Evolutionary conservation across 177 flowering plant genomes (phyloP), one percentile per base, ranked within the genome.

Genomic region (Vitis hybrid): DNA sequence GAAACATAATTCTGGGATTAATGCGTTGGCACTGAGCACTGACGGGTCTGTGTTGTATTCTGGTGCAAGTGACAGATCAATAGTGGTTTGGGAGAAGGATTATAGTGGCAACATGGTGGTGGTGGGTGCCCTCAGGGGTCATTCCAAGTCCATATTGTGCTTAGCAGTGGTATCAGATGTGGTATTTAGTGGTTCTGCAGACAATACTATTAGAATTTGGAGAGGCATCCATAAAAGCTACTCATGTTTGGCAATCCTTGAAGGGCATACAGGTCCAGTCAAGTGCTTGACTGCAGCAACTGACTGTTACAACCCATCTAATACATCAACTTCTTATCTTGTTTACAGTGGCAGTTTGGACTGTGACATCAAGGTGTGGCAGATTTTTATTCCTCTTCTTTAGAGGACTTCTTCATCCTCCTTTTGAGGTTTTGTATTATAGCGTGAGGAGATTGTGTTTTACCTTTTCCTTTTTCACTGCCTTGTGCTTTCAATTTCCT

Each of bases 161-260:
- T 75, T 94, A 76, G 76, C 80, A 1, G 82, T 85, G 45, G 88
- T 85, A 51, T 67, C 74, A 3, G 90, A 85, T 67, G 66, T 92
- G 72, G 61, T 94, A 22, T 83, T 72, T 19, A 92, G 97, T 76
- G 98, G 98, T 14, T 94, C 98, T 0, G 94, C 97, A 10, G 98
- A 92, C 71, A 82, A 80, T 58, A 92, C 90, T 0, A 78, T 94
- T 0, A 84, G 98, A 71, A 72, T 94, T 15, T 94, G 98, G 98
- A 82, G 83, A 56, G 80, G 83, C 22, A 56, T 12, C 70, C 85
- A 76, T 11, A 67, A 76, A 16, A 68, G 75, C 48, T 87, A 86
- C 73, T 67, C 78, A 14, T 90, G 97, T 70, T 65, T 92, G 77
- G 88, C 83, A 15, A 84, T 94, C 11, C 60, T 94, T 68, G 91